Conservation (phyloP, 1,284 basidiomycete species). For the Fomes fomentarius region DNA sequence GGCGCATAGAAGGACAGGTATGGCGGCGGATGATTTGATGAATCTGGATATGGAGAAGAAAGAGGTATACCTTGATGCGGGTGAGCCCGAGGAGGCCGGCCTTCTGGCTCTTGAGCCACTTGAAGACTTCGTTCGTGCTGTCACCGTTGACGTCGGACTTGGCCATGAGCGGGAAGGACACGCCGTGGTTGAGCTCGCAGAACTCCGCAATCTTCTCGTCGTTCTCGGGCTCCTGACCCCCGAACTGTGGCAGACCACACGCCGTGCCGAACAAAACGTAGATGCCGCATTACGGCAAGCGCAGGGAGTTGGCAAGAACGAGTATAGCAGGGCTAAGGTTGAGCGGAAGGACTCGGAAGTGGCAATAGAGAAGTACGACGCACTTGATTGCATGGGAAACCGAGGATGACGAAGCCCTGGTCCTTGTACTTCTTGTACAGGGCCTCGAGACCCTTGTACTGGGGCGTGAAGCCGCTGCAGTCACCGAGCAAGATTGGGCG, state of each 20-base stretch:
- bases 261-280: too few species aligned
- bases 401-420: constrained; percentile 76
- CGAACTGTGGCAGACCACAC: too few species aligned
- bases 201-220: constrained; percentile 72
- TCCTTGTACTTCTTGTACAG: constrained; percentile 87
- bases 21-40: neutral
- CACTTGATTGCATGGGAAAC: constrained; percentile 94
- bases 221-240: constrained; percentile 75
- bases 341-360: too few species aligned
- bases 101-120: constrained; percentile 85
- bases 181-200: constrained; percentile 78
- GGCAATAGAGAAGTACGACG: constrained; percentile 17
- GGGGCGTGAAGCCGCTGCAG: constrained; percentile 66
- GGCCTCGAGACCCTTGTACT: constrained; percentile 85
- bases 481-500: neutral
- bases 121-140: constrained; percentile 78
- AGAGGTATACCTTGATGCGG: constrained; percentile 69
- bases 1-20: neutral
- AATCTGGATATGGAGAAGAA: neutral
- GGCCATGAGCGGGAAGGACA: constrained; percentile 83
- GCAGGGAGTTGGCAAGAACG: too few species aligned
- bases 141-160: constrained; percentile 94
- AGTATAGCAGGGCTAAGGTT: too few species aligned
- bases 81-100: constrained; percentile 72
- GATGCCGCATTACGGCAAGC: too few species aligned